A percentile compares a stretch with the other conserved stretches of the same genome.
phyloP scores from a whole-genome alignment of 805 yeast species.

The Ogataea haglerorum region DNA sequence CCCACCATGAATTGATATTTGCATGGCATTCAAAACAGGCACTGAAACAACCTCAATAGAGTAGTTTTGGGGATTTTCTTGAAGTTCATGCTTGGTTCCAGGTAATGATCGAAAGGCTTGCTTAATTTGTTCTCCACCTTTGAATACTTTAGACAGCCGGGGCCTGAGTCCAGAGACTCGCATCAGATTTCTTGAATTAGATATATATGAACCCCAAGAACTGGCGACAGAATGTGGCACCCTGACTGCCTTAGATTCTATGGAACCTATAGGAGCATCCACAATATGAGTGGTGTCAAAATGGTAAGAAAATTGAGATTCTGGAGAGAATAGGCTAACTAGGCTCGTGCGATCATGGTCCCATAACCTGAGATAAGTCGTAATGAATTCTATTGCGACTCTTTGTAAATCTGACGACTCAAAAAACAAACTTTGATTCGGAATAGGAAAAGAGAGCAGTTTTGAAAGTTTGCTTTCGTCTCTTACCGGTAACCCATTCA shows the following conservation, averaged over 20 bases:
- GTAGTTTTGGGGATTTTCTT: constrained; percentile 59
- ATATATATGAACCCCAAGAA: constrained; percentile 64
- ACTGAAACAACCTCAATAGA: constrained; percentile 76
- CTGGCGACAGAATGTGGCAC: constrained; percentile 19
- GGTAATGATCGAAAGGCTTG: constrained; percentile 68
- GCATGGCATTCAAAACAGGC: constrained; percentile 71
- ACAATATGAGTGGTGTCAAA: constrained; percentile 59
- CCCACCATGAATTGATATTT: constrained; percentile 79
- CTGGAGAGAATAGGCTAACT: constrained; percentile 68
- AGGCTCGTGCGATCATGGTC: constrained; percentile 73
- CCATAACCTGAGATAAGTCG: constrained; percentile 77
- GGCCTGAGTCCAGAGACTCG: constrained; percentile 54
- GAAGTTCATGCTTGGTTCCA: constrained; percentile 67
- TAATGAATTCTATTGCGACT: constrained; percentile 71
- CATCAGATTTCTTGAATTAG: constrained; percentile 73
- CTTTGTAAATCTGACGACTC: constrained; percentile 70
- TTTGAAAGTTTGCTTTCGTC: constrained; percentile 59
- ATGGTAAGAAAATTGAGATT: constrained; percentile 81
- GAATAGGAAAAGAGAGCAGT: constrained; percentile 55
- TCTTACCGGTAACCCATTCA: constrained; percentile 77
- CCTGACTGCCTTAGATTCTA: not conserved
- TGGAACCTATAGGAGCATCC: constrained; percentile 9
- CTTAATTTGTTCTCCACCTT: constrained; percentile 67
- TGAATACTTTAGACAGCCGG: constrained; percentile 54
- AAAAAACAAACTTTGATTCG: constrained; percentile 66